Evolutionary conservation across 2,329 filamentous ascomycete genomes (phyloP), one percentile per base, ranked within the genome.

Genomic region (Graphilbum sp.): DNA sequence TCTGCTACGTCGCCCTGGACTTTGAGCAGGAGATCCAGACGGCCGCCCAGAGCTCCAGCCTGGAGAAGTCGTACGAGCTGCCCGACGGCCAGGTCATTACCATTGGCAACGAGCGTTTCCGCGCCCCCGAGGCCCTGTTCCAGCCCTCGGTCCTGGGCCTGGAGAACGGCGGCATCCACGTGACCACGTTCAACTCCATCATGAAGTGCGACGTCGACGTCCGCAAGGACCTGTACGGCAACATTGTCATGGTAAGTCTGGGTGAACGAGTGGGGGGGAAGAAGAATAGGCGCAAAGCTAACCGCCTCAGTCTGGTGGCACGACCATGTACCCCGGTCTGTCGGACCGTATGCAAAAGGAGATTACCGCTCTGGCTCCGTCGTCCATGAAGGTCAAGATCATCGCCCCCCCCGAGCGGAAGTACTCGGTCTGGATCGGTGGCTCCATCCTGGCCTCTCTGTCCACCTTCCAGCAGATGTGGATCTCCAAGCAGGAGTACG

Each of bases 381-480:
- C 90, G 51, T 95, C 87, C 60, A 96, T 98, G 90, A 96, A 96
- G 85, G 88, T 98, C 78, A 96, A 96, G 84, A 96, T 98, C 71
- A 96, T 98, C 63, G 90, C 90, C 71, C 90, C 90, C 55, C 90
- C 90, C 53, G 90, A 98, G 83, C 85, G 90, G 70, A 98, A 98
- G 79, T 98, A 98, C 85, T 96, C 90, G 49, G 90, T 98, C 75
- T 98, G 90, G 90, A 98, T 98, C 65, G 90, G 90, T 90, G 90
- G 90, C 78, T 98, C 90, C 66, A 98, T 98, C 71, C 72, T 98
- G 60, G 90, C 90, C 55, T 98, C 90, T 49, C 83, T 98, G 58
- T 98, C 90, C 54, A 98, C 90, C 67, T 98, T 98, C 88, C 90
- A 98, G 77, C 90, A 98, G 74, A 98, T 98, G 90, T 98, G 90